Evolutionary conservation across 116 monocot species (phyloP).

Genomic region (Iris pallida): DNA sequence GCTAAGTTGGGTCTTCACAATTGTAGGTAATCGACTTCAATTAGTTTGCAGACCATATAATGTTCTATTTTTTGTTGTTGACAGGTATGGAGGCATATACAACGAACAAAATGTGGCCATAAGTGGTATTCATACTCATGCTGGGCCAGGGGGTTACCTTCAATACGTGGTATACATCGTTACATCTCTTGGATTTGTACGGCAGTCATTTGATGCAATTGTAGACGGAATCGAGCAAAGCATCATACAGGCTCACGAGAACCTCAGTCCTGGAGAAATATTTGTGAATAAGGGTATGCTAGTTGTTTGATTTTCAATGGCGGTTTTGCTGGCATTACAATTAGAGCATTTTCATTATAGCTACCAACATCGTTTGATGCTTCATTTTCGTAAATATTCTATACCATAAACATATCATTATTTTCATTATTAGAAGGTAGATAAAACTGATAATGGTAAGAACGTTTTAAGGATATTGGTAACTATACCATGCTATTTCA

Average conservation of each 20-base stretch:
- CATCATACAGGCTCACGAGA: constrained; percentile 67
- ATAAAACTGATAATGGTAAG: too few relatives aligned
- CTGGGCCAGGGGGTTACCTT: constrained; percentile 76
- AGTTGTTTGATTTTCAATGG: background rate
- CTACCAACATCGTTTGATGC: too few relatives aligned
- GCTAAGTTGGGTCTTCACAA: too few relatives aligned
- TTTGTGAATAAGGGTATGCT: constrained; percentile 55
- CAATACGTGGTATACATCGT: constrained; percentile 72
- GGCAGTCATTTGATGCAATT: constrained; percentile 68
- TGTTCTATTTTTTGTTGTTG: constrained; percentile 5
- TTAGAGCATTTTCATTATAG: too few relatives aligned
- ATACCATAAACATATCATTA: too few relatives aligned
- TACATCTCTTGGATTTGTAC: constrained; percentile 73
- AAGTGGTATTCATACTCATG: constrained; percentile 73
- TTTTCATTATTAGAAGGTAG: too few relatives aligned
- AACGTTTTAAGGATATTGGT: too few relatives aligned
- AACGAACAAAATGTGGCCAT: constrained; percentile 67
- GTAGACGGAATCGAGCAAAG: constrained; percentile 75
- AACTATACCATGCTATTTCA: too few relatives aligned
- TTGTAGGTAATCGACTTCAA: too few relatives aligned
- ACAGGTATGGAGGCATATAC: constrained; percentile 61
- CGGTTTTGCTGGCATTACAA: too few relatives aligned
- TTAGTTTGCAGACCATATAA: too few relatives aligned
- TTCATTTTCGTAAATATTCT: too few relatives aligned
- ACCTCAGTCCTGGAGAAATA: constrained; percentile 55